phyloP scores from a whole-genome alignment of 164 flowering plant species.

The Vitis labrusca region DNA sequence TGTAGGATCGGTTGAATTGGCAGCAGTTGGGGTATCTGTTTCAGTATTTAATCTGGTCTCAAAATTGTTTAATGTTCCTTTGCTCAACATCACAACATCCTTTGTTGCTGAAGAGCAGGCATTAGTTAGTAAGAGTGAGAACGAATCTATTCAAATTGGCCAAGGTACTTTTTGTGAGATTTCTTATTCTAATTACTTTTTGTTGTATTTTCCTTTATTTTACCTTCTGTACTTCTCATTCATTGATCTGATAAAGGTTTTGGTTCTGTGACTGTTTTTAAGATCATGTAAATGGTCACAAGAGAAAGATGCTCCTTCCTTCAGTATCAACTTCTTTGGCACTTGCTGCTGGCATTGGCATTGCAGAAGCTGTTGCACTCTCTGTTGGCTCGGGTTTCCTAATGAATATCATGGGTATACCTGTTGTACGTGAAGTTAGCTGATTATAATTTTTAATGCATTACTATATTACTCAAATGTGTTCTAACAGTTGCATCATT shows the following conservation, averaged over 20 bases:
- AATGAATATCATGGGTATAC: constrained; percentile 93
- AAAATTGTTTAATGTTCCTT: constrained; percentile 85
- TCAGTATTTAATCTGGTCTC: constrained; percentile 92
- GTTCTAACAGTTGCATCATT: not conserved
- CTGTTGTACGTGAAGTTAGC: constrained; percentile 73
- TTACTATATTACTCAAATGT: not conserved
- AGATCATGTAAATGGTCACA: constrained; percentile 24
- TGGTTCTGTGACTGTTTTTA: constrained; percentile 10
- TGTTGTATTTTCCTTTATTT: not conserved
- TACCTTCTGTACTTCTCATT: not conserved
- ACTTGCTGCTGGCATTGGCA: constrained; percentile 79
- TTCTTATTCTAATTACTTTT: not conserved
- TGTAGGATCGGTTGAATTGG: constrained; percentile 86
- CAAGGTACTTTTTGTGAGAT: constrained; percentile 19
- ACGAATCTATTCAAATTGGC: constrained; percentile 14
- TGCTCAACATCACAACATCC: constrained; percentile 91
- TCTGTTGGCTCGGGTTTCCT: constrained; percentile 72
- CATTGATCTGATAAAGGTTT: constrained; percentile 11
- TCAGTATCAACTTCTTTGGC: constrained; percentile 82
- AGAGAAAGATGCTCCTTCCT: constrained; percentile 62
- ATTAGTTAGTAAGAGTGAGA: constrained; percentile 22
- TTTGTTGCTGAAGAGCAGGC: constrained; percentile 97
- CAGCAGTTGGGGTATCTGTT: constrained; percentile 95
- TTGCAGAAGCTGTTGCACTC: constrained; percentile 83
- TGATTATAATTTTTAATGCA: constrained; percentile 1